Percentiles rank a stretch among this genome's conserved stretches.
phyloP scores from a whole-genome alignment of 2,329 filamentous ascomycete genomes.

The Cladophialophora bantiana region DNA sequence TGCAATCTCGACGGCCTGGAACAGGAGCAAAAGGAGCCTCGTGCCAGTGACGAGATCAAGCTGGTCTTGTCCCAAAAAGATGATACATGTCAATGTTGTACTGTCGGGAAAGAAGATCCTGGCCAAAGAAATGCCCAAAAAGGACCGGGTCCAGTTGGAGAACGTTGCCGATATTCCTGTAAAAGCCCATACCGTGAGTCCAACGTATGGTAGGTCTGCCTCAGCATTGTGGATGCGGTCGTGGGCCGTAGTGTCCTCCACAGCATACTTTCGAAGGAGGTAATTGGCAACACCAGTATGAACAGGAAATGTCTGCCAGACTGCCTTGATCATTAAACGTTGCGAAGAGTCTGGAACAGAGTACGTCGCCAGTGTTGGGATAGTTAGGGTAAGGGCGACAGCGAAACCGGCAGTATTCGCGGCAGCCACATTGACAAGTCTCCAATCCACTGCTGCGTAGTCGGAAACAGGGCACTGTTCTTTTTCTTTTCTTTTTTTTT shows the following conservation, averaged over 20 bases:
- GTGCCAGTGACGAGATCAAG: slow-evolving; percentile 35
- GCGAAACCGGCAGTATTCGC: slow-evolving; percentile 17
- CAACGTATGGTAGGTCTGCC: slow-evolving; percentile 19
- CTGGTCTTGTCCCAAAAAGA: slow-evolving; percentile 39
- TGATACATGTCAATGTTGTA: slow-evolving; percentile 3
- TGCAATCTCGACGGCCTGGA: slow-evolving; percentile 21
- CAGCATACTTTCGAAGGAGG: slow-evolving; percentile 13
- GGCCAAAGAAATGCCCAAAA: neutral
- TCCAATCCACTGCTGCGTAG: slow-evolving; percentile 46
- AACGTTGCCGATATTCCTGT: slow-evolving; percentile 11
- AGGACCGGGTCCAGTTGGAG: slow-evolving; percentile 7
- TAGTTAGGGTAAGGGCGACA: slow-evolving; percentile 33
- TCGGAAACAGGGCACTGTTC: slow-evolving; percentile 45
- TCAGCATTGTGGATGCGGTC: slow-evolving; percentile 17
- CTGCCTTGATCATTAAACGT: slow-evolving; percentile 38
- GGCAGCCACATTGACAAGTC: slow-evolving; percentile 42
- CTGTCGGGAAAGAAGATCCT: slow-evolving; percentile 12
- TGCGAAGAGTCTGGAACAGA: slow-evolving; percentile 31
- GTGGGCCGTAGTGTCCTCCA: slow-evolving; percentile 20
- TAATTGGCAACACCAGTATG: slow-evolving; percentile 19
- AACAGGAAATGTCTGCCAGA: slow-evolving; percentile 39
- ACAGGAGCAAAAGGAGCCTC: slow-evolving; percentile 13
- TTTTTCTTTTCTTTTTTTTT: too few relatives aligned
- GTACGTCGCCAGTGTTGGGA: slow-evolving; percentile 42
- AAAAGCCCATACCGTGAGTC: slow-evolving; percentile 3